These are phyloP conservation scores for Lecanosticta acicola DNA, from an alignment of 2,329 filamentous ascomycete species.

Conservation along the genomic window DNA sequence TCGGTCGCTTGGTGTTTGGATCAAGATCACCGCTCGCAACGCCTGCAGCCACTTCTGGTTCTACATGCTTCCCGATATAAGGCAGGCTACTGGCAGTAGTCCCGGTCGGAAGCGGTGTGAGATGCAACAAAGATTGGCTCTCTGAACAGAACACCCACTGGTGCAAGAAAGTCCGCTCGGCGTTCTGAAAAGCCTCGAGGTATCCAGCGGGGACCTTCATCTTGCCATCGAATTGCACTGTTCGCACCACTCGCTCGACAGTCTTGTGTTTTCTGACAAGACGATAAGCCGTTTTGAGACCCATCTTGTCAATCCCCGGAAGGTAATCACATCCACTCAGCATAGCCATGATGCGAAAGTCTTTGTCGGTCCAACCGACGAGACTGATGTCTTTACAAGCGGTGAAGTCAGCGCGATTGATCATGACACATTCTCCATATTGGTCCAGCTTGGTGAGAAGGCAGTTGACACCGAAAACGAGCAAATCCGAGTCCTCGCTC, in stretches of 20 bases:
- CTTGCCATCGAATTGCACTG: conserved; percentile 85
- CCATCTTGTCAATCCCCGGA: conserved; percentile 75
- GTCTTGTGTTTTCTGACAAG: conserved; percentile 86
- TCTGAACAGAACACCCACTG: conserved; percentile 89
- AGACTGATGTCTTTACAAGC: conserved; percentile 82
- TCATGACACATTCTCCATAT: conserved; percentile 86
- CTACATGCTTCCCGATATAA: conserved; percentile 63
- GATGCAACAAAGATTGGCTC: conserved; percentile 63
- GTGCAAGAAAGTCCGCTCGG: conserved; percentile 87
- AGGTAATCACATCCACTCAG: conserved; percentile 95
- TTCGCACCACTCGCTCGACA: conserved; percentile 72
- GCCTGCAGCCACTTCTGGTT: conserved; percentile 59
- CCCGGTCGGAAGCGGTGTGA: conserved; percentile 61
- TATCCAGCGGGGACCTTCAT: conserved; percentile 76
- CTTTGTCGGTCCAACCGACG: conserved; percentile 82
- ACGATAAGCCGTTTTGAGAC: conserved; percentile 87
- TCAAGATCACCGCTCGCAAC: conserved; percentile 80
- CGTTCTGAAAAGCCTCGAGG: conserved; percentile 71
- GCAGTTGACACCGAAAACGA: conserved; percentile 89
- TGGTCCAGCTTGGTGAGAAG: conserved; percentile 91
- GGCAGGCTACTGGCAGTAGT: conserved; percentile 65
- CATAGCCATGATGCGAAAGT: conserved; percentile 94
- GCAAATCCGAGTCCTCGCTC: conserved; percentile 91
- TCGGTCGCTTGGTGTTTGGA: conserved; percentile 75
- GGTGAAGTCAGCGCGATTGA: conserved; percentile 83